Evolutionary conservation across 345 rosid genomes (phyloP).

Genomic region (Eucalyptus dawsonii): DNA sequence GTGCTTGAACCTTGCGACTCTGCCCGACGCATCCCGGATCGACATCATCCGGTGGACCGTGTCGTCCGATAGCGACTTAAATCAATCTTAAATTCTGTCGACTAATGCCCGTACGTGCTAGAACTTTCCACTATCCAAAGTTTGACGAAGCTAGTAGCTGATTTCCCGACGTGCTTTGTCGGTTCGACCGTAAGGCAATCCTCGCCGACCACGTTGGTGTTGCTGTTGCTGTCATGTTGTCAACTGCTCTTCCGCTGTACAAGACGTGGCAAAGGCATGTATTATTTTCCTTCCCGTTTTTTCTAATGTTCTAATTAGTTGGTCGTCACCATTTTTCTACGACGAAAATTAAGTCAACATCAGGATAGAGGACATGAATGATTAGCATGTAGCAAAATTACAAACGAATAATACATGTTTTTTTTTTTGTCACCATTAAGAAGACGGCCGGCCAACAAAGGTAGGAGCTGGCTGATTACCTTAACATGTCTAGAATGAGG

Average conservation of each 20-base stretch:
- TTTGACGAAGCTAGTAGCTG: background rate
- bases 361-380: background rate
- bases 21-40: background rate
- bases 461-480: background rate
- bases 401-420: background rate
- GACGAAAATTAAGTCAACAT: background rate
- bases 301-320: background rate
- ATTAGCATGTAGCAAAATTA: background rate
- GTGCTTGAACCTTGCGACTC: background rate
- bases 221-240: background rate
- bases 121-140: background rate
- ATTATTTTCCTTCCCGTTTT: background rate
- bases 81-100: background rate
- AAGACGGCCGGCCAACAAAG: background rate
- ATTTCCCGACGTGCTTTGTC: background rate
- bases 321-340: background rate
- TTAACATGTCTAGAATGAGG: background rate
- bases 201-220: background rate
- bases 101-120: rapidly evolving
- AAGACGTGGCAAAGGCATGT: background rate
- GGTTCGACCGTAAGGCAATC: background rate
- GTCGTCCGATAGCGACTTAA: background rate
- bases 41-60: background rate
- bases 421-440: background rate
- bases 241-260: background rate